These are phyloP conservation scores for Heliosperma pusillum DNA, from an alignment of 148 eudicot species.

Conservation along the genomic window DNA sequence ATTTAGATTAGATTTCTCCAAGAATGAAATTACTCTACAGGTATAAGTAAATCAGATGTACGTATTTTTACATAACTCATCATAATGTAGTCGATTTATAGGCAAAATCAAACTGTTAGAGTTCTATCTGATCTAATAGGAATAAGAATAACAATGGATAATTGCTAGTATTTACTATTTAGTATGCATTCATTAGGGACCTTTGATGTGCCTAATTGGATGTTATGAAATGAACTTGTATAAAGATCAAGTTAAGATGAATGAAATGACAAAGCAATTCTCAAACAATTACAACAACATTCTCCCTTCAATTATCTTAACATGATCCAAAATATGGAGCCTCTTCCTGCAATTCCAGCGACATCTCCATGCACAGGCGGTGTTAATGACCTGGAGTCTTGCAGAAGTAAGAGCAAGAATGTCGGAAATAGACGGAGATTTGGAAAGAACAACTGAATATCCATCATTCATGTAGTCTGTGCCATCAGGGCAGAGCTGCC, in stretches of 20 bases:
- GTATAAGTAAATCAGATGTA: neutral
- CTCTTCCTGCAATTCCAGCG: slow-evolving; percentile 72
- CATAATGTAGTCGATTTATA: neutral
- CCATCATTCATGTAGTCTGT: slow-evolving; percentile 80
- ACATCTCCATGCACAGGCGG: slow-evolving; percentile 52
- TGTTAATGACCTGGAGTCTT: slow-evolving; percentile 47
- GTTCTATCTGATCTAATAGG: slow-evolving; percentile 2
- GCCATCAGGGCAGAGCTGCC: slow-evolving; percentile 81
- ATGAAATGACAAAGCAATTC: too few relatives aligned
- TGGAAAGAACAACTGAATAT: slow-evolving; percentile 59
- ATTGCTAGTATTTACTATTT: too few relatives aligned
- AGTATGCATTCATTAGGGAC: too few relatives aligned
- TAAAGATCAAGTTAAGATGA: too few relatives aligned
- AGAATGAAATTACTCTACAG: neutral
- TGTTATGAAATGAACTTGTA: too few relatives aligned
- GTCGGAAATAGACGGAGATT: slow-evolving; percentile 45
- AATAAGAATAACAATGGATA: too few relatives aligned
- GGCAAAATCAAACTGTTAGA: neutral
- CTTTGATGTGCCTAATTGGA: too few relatives aligned
- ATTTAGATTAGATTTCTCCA: neutral
- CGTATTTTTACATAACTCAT: neutral
- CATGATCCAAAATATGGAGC: slow-evolving; percentile 15
- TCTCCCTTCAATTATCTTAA: too few relatives aligned
- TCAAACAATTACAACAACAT: too few relatives aligned
- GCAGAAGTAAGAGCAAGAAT: slow-evolving; percentile 58